Base-by-base conservation (phyloP, 805 yeast genomes). In the Ogataea degrootiae region DNA sequence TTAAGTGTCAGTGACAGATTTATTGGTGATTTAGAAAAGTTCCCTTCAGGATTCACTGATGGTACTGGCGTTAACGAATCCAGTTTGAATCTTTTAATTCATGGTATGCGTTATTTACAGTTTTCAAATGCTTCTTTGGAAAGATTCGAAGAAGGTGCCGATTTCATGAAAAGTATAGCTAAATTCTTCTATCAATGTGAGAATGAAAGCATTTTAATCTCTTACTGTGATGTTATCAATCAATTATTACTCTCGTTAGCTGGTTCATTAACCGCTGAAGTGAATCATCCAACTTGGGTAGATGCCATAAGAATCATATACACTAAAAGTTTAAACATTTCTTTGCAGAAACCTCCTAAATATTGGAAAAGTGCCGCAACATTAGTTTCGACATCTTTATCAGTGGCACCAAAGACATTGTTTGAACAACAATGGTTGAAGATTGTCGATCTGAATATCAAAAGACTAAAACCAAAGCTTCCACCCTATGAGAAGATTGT, bases 201-300 rank as follows among this genome's bases (percentile, higher is more conserved):
- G 36, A 86, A 84, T 52, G 80, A 81, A 44, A 74, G 82, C 3
- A 73, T 92, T 1, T 73, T 82, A 34, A 72, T 78, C 48, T 91
- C 96, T 2, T 95, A 92, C 61, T 86, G 94, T 41, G 96, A 89
- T 53, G 96, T 89, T 1, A 72, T 91, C 37, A 76, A 85, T 47
- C 83, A 80, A 45, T 74, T 94, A 23, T 67, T 94, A 2, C 68
- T 89, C 37, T 95, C 97, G 0, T 65, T 94, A 22, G 95, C 97
- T 0, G 92, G 88, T 8, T 74, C 82, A 1, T 73, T 91, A 33
- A 88, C 97, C 0, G 98, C 97, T 0, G 99, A 94, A 62, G 91
- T 89, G 0, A 92, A 94, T 59, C 96, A 92, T 63, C 99, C 99
- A 3, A 81, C 85, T 1, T 94, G 99, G 99, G 82, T 84, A 0